A percentile compares a stretch with the other conserved stretches of the same genome.
Conservation (phyloP, 2,329 filamentous ascomycete species). For the Phyllosticta citribraziliensis region DNA sequence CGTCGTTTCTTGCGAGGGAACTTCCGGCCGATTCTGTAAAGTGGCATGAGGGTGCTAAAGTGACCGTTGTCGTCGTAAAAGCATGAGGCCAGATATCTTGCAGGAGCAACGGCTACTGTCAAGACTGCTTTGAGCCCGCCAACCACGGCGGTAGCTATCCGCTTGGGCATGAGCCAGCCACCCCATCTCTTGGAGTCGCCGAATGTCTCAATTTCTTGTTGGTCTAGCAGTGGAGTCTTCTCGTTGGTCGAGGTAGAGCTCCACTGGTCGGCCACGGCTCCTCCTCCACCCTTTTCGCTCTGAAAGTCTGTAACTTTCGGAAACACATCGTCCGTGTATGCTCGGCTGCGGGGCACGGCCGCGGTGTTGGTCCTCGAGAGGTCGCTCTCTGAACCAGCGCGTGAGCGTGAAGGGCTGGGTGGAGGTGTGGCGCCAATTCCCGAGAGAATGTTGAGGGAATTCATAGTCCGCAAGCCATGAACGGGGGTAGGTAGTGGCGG, state of each 20-base stretch:
- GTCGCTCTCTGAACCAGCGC: conserved; percentile 45
- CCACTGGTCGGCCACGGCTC: not conserved
- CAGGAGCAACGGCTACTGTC: conserved; percentile 68
- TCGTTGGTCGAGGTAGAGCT: conserved; percentile 42
- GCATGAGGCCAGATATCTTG: conserved; percentile 70
- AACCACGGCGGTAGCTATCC: conserved; percentile 61
- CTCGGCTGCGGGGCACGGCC: conserved; percentile 13
- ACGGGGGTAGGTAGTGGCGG: conserved; percentile 15
- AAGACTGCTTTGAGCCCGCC: conserved; percentile 70
- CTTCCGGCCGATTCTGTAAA: conserved; percentile 52
- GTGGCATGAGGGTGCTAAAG: conserved; percentile 68
- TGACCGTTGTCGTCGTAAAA: conserved; percentile 72
- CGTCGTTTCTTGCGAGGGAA: conserved; percentile 28
- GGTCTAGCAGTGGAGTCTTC: conserved; percentile 55
- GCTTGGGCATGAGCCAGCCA: conserved; percentile 50
- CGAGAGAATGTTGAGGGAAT: conserved; percentile 91
- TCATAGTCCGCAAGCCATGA: conserved; percentile 62
- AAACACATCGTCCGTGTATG: conserved; percentile 6
- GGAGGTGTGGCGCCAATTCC: conserved; percentile 53
- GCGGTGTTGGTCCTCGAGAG: conserved; percentile 22
- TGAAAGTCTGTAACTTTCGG: not conserved
- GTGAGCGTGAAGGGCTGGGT: conserved; percentile 41
- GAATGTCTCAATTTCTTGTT: conserved; percentile 18
- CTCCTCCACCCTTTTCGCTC: not conserved
- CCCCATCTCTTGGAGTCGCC: conserved; percentile 27